These are phyloP conservation scores for Bisporella sp. DNA, from an alignment of 2,329 filamentous ascomycete genomes.

Conservation along the genomic window DNA sequence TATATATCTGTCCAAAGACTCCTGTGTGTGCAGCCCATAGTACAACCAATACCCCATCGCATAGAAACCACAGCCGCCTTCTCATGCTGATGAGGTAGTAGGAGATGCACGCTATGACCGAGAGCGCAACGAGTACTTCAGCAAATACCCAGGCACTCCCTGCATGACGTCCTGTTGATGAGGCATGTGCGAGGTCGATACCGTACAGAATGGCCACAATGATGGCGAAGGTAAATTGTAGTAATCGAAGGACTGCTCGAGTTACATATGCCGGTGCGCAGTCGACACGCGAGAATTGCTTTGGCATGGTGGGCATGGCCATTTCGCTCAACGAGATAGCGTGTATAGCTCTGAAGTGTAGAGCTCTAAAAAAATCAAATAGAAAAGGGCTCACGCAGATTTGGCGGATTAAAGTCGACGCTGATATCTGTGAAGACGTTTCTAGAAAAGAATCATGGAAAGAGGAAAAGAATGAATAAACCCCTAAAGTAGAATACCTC, in stretches of 20 bases:
- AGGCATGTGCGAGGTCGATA: conserved; percentile 50
- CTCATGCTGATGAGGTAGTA: conserved; percentile 48
- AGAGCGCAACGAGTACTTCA: conserved; percentile 57
- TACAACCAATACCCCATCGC: conserved; percentile 64
- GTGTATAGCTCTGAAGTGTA: no score
- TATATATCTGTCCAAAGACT: conserved; percentile 58
- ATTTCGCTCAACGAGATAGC: no score
- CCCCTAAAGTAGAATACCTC: no score
- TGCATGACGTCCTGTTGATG: conserved; percentile 23
- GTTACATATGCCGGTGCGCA: no score
- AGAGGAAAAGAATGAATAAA: no score
- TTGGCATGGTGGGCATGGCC: no score
- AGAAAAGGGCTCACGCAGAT: no score
- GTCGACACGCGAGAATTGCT: no score
- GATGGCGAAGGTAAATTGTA: conserved; percentile 68
- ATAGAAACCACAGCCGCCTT: conserved; percentile 47
- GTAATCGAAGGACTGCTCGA: conserved; percentile 46
- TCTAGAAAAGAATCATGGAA: no score
- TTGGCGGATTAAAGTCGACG: no score
- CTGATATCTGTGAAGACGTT: no score
- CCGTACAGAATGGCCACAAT: conserved; percentile 72
- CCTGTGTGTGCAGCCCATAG: conserved; percentile 76
- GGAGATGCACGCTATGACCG: conserved; percentile 58
- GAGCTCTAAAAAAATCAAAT: no score
- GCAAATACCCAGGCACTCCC: conserved; percentile 52